These are phyloP conservation scores for Bruguiera parviflora DNA, from an alignment of 345 rosid species.

Conservation along the genomic window DNA sequence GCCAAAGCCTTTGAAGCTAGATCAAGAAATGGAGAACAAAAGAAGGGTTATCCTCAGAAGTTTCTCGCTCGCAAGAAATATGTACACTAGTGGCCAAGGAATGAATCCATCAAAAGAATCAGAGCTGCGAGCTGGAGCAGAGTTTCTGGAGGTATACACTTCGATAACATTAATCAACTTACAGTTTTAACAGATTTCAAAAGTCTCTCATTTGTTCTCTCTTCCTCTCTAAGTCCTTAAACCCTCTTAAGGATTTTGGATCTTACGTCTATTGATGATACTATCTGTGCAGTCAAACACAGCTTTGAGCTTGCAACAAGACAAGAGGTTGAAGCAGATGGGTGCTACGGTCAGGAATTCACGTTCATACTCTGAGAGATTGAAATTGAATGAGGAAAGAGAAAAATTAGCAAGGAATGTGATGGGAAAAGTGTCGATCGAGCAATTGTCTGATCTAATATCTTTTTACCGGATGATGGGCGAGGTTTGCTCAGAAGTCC, in stretches of 20 bases:
- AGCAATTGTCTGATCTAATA: slow-evolving; percentile 65
- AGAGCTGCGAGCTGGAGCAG: slow-evolving; percentile 63
- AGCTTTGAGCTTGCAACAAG: slow-evolving; percentile 64
- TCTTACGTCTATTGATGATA: neutral
- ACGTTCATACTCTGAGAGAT: slow-evolving; percentile 49
- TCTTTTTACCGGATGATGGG: slow-evolving; percentile 82
- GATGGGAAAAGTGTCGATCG: slow-evolving; percentile 69
- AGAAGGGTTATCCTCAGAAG: slow-evolving; percentile 54
- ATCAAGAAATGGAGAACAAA: slow-evolving; percentile 61
- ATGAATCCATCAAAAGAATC: slow-evolving; percentile 47
- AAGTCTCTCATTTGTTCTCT: neutral
- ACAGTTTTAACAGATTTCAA: neutral
- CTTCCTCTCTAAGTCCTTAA: too few relatives aligned
- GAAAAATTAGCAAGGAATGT: slow-evolving; percentile 57
- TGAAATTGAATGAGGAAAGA: slow-evolving; percentile 61
- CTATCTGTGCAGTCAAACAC: slow-evolving; percentile 55
- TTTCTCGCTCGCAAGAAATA: slow-evolving; percentile 67
- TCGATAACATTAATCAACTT: neutral
- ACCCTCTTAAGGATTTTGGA: neutral
- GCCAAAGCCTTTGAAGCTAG: slow-evolving; percentile 41
- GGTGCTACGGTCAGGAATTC: slow-evolving; percentile 91
- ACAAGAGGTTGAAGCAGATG: slow-evolving; percentile 83
- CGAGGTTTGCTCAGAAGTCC: slow-evolving; percentile 65
- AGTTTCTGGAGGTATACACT: slow-evolving; percentile 62
- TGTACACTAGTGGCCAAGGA: slow-evolving; percentile 42